Evolutionary conservation across 768 basidiomycete genomes (phyloP), one percentile per base, ranked within the genome.

Genomic region (Trametes coccinea): DNA sequence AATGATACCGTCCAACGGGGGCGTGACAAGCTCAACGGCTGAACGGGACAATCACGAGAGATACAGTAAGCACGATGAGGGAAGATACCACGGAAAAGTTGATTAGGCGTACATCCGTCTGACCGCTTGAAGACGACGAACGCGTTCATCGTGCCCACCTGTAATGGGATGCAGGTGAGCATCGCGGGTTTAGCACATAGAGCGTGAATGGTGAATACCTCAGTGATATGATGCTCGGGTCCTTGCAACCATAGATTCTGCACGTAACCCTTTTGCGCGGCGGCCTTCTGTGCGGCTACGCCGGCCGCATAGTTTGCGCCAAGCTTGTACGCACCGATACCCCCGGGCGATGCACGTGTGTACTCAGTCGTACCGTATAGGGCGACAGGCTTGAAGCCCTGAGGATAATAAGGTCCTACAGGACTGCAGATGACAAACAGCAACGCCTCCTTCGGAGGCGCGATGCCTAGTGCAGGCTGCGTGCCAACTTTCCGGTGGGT

Each of bases 201-300:
- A 41, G 22, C 2, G 2, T 9, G 2, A 6, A 27, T 4, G 3
- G 7, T 9, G 61, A 69, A 50, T 55, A 77, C 78, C 71, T 83
- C 83, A 3, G 82, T 84, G 51, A 83, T 68, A 62, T 78, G 70
- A 63, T 82, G 78, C 53, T 82, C 78, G 2, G 78, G 78, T 0
- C 93, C 94, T 62, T 92, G 84, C 37, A 96, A 78, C 94, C 94
- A 96, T 9, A 96, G 80, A 72, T 93, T 95, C 70, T 96, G 94
- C 14, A 82, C 82, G 71, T 97, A 95, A 14, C 94, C 94, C 59
- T 83, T 77, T 34, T 81, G 74, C 2, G 87, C 87, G 27, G 92
- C 94, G 59, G 82, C 76, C 67, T 86, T 87, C 70, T 97, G 94
- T 3, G 94, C 91, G 33, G 93, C 81, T 29, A 95, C 87, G 7